Evolutionary conservation across 2,329 filamentous ascomycete species (phyloP), one percentile per base, ranked within the genome.

Genomic region (Diaporthe australafricana): DNA sequence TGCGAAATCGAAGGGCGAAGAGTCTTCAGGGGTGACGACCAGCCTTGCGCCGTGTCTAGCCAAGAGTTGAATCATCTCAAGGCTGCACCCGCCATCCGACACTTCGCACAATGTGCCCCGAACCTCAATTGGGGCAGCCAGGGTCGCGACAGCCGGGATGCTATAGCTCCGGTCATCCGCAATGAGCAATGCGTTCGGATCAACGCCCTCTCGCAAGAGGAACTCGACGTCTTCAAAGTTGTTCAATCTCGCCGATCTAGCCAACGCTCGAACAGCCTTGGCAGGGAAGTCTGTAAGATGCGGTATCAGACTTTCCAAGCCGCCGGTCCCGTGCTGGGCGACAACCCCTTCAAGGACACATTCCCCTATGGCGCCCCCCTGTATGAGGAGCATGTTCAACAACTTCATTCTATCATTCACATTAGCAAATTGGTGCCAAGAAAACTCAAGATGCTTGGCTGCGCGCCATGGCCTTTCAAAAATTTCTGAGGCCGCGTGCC

Each of bases 41-140:
- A 60, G 16, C 38, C 38, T 60, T 20, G 56, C 22, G 22, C 56
- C 56, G 8, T 30, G 16, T 11, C 17, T 45, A 9, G 16, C 56
- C 56, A 60, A 30, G 16, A 60, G 30, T 42, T 60, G 56, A 5
- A 20, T 30, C 56, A 60, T 60, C 56, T 60, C 38, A 1, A 60
- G 22, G 38, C 56, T 60, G 25, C 56, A 60, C 16, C 38, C 56
- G 16, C 22, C 2, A 8, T 42, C 16, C 16, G 14, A 16, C 22
- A 27, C 17, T 5, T 1, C 2, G n/a, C 5, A 16, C n/a, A n/a
- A n/a, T n/a, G n/a, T n/a, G n/a, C n/a, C n/a, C n/a, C n/a, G n/a
- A n/a, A n/a, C n/a, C n/a, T n/a, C n/a, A n/a, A n/a, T n/a, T n/a
- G n/a, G n/a, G 32, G 12, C 1, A 40, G 35, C 30, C 30, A n/a